Evolutionary conservation across 495 filamentous ascomycete genomes (phyloP).

Genomic region (Acidiella bohemica): DNA sequence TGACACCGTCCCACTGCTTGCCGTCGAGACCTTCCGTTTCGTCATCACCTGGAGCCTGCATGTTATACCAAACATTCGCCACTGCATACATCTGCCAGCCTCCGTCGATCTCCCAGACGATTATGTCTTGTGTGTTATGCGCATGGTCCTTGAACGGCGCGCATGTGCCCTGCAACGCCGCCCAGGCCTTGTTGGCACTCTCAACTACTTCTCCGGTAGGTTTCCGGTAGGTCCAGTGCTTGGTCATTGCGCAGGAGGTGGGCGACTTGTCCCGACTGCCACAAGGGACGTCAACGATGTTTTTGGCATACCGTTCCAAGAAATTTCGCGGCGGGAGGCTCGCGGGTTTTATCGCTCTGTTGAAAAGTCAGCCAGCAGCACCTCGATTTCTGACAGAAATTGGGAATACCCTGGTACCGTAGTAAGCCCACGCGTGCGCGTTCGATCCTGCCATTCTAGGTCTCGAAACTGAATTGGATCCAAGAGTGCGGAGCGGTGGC

Average conservation of each 20-base stretch:
- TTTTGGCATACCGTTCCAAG: slow-evolving; percentile 12
- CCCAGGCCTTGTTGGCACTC: slow-evolving; percentile 11
- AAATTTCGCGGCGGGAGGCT: slow-evolving; percentile 12
- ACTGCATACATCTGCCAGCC: slow-evolving; percentile 13
- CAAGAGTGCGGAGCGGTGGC: too few relatives aligned
- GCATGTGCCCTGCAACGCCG: slow-evolving; percentile 5
- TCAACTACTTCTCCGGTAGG: slow-evolving; percentile 7
- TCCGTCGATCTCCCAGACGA: slow-evolving; percentile 6
- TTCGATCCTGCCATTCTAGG: too few relatives aligned
- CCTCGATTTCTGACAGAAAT: too few relatives aligned
- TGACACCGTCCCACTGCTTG: slow-evolving; percentile 13
- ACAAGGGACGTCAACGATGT: slow-evolving; percentile 5
- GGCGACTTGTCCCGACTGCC: background rate
- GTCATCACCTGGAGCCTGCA: slow-evolving; percentile 5
- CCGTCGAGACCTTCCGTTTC: slow-evolving; percentile 7
- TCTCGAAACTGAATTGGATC: too few relatives aligned
- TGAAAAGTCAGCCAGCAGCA: background rate
- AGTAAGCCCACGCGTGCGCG: too few relatives aligned
- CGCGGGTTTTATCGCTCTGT: slow-evolving; percentile 4
- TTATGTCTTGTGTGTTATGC: slow-evolving; percentile 7
- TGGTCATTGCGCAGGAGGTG: background rate
- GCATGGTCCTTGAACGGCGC: slow-evolving; percentile 9
- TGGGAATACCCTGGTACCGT: too few relatives aligned
- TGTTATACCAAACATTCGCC: slow-evolving; percentile 7
- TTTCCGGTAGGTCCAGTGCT: slow-evolving; percentile 5